phyloP scores from a whole-genome alignment of 495 filamentous ascomycete species.

The Penicillium paradoxum region DNA sequence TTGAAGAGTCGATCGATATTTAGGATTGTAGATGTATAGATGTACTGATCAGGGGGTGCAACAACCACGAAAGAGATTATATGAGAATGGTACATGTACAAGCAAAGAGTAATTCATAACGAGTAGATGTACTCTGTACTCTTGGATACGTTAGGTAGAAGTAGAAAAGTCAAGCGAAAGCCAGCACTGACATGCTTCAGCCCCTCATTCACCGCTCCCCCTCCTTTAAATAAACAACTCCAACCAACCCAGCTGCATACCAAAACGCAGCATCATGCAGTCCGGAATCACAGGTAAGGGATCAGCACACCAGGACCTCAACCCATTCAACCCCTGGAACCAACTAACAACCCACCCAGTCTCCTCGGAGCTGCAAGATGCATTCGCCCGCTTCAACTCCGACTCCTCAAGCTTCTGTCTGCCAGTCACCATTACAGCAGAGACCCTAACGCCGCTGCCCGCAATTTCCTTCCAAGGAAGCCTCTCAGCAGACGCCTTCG shows the following conservation, averaged over 20 bases:
- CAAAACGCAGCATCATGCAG: conserved; percentile 57
- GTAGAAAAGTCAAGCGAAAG: neutral
- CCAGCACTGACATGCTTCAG: neutral
- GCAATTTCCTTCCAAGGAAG: conserved; percentile 50
- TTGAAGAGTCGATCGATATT: neutral
- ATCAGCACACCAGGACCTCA: neutral
- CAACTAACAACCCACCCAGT: conserved; percentile 44
- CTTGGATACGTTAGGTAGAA: neutral
- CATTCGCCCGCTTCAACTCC: conserved; percentile 71
- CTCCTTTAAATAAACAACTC: conserved; percentile 20
- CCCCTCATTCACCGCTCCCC: conserved; percentile 26
- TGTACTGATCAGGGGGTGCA: neutral
- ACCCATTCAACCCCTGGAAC: conserved; percentile 1
- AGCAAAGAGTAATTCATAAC: no score
- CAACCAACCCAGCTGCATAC: conserved; percentile 4
- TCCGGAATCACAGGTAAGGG: conserved; percentile 75
- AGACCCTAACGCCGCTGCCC: conserved; percentile 62
- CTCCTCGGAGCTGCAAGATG: conserved; percentile 76
- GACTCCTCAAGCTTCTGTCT: conserved; percentile 67
- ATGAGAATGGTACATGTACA: neutral
- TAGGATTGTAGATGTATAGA: neutral
- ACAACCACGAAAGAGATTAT: neutral
- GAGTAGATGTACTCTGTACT: neutral
- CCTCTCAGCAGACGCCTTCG: conserved; percentile 49
- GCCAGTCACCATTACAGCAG: conserved; percentile 70